These are phyloP conservation scores for Epichloe sibirici DNA, from an alignment of 2,329 filamentous ascomycete genomes.

Conservation along the genomic window DNA sequence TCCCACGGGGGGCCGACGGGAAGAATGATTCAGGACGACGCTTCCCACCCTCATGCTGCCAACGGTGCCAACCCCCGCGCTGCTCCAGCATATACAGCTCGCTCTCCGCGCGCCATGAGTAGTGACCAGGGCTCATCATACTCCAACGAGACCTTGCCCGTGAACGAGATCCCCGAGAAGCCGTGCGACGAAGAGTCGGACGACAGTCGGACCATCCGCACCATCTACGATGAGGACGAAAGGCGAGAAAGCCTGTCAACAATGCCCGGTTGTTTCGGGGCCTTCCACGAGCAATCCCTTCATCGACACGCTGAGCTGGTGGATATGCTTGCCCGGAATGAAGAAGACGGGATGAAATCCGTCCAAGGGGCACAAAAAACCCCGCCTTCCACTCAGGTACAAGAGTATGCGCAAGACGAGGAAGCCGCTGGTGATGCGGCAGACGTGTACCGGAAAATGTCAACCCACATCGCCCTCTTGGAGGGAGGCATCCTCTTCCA, in stretches of 20 bases:
- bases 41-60: not conserved
- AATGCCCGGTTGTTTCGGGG: constrained; percentile 51
- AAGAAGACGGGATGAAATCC: not conserved
- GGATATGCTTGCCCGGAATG: constrained; percentile 33
- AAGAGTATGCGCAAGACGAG: constrained; percentile 22
- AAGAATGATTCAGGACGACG: constrained; percentile 10
- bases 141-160: not conserved
- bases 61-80: no score
- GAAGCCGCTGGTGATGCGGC: constrained; percentile 32
- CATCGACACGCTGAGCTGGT: constrained; percentile 48
- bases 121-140: not conserved
- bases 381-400: constrained; percentile 19
- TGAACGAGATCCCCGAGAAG: not conserved
- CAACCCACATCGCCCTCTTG: constrained; percentile 61
- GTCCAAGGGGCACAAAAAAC: constrained; percentile 15
- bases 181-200: not conserved
- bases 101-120: not conserved
- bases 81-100: not conserved
- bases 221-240: constrained; percentile 13
- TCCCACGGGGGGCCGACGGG: constrained; percentile 48
- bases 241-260: constrained; percentile 14
- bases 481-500: constrained; percentile 73
- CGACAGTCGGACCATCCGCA: not conserved
- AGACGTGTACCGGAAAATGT: constrained; percentile 44
- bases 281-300: constrained; percentile 51